These are phyloP conservation scores for Wickerhamomyces mucosus DNA, from an alignment of 805 yeast genomes.

Conservation along the genomic window DNA sequence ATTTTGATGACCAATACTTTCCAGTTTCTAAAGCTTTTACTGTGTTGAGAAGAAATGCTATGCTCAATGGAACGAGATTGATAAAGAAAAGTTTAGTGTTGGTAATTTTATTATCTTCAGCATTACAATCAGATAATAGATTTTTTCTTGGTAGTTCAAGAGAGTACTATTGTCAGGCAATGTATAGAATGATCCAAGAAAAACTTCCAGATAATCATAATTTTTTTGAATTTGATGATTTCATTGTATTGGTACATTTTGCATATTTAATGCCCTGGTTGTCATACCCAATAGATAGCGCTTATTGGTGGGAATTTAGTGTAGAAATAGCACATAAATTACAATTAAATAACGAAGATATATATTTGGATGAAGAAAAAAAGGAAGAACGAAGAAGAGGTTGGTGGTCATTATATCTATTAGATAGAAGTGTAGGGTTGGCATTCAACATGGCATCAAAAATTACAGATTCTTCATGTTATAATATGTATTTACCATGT, in stretches of 20 bases:
- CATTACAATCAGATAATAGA: constrained; percentile 15
- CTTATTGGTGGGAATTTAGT: constrained; percentile 17
- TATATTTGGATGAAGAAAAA: constrained; percentile 16
- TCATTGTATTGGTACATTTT: constrained; percentile 12
- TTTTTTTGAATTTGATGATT: constrained; percentile 14
- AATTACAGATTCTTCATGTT: constrained; percentile 23
- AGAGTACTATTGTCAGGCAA: constrained; percentile 9
- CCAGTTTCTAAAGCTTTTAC: constrained; percentile 18
- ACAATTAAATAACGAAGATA: constrained; percentile 4
- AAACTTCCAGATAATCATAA: constrained; percentile 5
- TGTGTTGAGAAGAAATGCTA: constrained; percentile 12
- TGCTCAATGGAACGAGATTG: constrained; percentile 10
- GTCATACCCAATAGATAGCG: constrained; percentile 16
- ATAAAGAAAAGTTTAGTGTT: constrained; percentile 12
- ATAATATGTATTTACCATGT: constrained; percentile 23
- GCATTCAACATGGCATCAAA: constrained; percentile 26
- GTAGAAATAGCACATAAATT: constrained; percentile 7
- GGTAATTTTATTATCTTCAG: constrained; percentile 11
- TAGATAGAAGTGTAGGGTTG: constrained; percentile 29
- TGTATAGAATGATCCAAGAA: constrained; percentile 14
- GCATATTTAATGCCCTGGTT: constrained; percentile 19
- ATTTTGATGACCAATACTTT: constrained; percentile 9
- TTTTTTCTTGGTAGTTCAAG: constrained; percentile 16
- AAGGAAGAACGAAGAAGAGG: constrained; percentile 30
- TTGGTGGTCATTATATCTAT: constrained; percentile 31